Base-by-base conservation (phyloP, 345 rosid genomes). In the Aethionema arabicum region DNA sequence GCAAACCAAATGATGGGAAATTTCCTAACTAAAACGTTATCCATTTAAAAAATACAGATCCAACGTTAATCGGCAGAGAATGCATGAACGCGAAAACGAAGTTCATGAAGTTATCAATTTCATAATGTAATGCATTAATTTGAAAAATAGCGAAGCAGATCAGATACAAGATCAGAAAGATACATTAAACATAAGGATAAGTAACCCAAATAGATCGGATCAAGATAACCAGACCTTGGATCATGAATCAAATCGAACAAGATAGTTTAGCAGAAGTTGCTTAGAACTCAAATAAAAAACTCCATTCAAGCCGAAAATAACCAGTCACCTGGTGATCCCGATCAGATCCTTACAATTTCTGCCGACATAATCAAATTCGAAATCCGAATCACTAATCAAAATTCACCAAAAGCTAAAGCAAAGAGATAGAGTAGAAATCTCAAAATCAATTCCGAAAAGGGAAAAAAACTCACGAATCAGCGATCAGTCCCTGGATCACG, bases 401-500 rank as follows among this genome's bases (percentile, higher is more conserved):
- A 47, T 10, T 40, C 40, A 71, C 38, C 59, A 29, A 45, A 56
- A 56, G 27, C 10, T 8, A 15, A 31, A 42, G n/a, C 73, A 15
- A 1, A 12, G 13, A 36, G 4, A 59, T 41, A 58, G 56, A 72
- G 59, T 56, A 69, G 51, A 11, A 49, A 42, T 5, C 2, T 3
- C 0, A 10, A 37, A 8, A 47, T 4, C 40, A 41, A 40, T 32
- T 61, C 27, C 32, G 56, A 65, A 30, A 0, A 21, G 2, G 27
- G 27, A 7, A 5, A 42, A 33, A 39, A 45, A 59, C 47, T 53
- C 40, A 65, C 67, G 62, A n/a, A 65, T 27, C 47, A 65, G 32
- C 63, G 39, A 72, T 54, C 52, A 65, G 57, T 32, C 59, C 12
- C 35, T 65, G 15, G 72, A 66, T 60, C 67, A 53, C 67, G 76